A percentile compares a stretch with the other conserved stretches of the same genome.
Conservation (phyloP, 2,329 filamentous ascomycete genomes). For the Pseudocercospora musae region DNA sequence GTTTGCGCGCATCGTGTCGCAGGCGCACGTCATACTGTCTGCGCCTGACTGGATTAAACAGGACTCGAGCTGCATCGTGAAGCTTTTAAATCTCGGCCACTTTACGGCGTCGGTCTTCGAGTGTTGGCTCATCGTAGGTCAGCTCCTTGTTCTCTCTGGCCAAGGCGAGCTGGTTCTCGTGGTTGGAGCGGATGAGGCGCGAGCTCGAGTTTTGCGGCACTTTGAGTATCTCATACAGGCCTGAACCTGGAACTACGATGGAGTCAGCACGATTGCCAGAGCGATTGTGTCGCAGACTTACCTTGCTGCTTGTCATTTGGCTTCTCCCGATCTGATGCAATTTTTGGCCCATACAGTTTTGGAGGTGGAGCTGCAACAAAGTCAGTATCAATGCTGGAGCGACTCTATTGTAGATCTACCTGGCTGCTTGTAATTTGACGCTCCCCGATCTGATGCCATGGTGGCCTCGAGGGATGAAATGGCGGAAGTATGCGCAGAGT, state of each 20-base stretch:
- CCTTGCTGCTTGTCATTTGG: neutral
- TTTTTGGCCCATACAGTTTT: neutral
- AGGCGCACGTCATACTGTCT: neutral
- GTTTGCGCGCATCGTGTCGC: neutral
- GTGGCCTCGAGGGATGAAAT: neutral
- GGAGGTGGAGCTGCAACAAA: neutral
- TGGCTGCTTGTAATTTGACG: neutral
- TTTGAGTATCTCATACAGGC: slow-evolving; percentile 5
- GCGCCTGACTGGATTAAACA: neutral
- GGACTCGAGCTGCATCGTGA: neutral
- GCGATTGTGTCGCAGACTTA: neutral
- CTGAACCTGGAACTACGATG: neutral
- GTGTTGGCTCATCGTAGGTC: slow-evolving; percentile 8
- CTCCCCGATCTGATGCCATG: neutral
- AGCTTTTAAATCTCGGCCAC: neutral
- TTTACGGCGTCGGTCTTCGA: neutral
- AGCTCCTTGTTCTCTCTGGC: neutral
- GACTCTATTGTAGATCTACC: neutral
- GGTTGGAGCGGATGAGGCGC: neutral
- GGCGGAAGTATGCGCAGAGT: neutral
- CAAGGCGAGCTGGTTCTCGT: neutral
- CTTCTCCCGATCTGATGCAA: neutral
- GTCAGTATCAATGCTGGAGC: neutral
- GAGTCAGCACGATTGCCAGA: neutral
- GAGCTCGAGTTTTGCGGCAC: slow-evolving; percentile 3